Base-by-base conservation (phyloP, 139 green algal genomes). In the Penium margaritaceum region DNA sequence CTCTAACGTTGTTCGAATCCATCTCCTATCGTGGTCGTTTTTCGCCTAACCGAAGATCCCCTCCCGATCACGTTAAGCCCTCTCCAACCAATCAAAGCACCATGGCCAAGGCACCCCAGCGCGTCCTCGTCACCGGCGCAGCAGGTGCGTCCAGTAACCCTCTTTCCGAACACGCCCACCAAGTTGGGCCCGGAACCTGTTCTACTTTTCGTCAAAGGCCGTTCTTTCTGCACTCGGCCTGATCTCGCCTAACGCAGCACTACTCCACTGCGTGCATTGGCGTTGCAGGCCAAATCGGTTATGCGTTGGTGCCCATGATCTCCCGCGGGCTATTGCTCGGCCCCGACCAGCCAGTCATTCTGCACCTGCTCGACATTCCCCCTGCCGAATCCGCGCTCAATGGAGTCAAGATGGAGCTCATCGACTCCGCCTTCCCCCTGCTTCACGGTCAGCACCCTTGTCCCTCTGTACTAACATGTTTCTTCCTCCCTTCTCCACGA, bases 311-410 rank as follows among this genome's bases (percentile, higher is more conserved):
- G 27, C 89, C 91, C 2, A 88, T 92, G 85, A 88, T 95, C 17
- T 89, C 89, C 0, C 68, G 81, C 5, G 92, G 92, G 12, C 69
- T 76, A 9, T 89, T 94, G 85, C 86, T 97, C 46, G 92, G 92
- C 3, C 74, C 78, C 1, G 85, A 95, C 62, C 85, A 91, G 82
- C 88, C 89, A 4, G 83, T 97, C 30, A 92, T 96, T 37, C 78
- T 97, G 70, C 92, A 97, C 87, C 77, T 97, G 63, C 86, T 97
- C 41, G 92, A 97, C 54, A 95, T 97, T 32, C 76, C 86, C 63
- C 89, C 89, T 33, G 92, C 93, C 7, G 81, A 81, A 32, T 60
- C 86, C 44, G 84, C 90, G 0, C 81, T 97, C 47, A 72, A 95
- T 55, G 92, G 92, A 12, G 89, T 97, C 21, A 77, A 78, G 29